Conservation (phyloP, 1,139 yeast genomes). For the Hyphopichia burtonii region DNA sequence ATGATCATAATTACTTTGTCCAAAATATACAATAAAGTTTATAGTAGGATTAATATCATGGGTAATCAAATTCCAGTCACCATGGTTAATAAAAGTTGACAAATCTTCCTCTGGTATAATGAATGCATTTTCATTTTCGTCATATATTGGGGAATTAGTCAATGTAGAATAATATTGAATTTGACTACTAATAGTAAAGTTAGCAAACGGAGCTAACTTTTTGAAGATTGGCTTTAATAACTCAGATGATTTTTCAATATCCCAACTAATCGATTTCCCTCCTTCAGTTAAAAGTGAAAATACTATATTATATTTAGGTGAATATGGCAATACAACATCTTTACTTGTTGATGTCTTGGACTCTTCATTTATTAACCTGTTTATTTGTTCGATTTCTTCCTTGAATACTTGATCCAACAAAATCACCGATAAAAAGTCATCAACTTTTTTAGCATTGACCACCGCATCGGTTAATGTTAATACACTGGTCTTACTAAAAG, state of each 20-base stretch:
- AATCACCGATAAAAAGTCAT: conserved; percentile 31
- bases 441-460: conserved; percentile 26
- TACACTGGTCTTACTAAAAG: conserved; percentile 29
- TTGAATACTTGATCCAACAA: conserved; percentile 37
- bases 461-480: conserved; percentile 27
- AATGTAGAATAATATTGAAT: conserved; percentile 65
- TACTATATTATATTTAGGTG: conserved; percentile 64
- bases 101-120: conserved; percentile 46
- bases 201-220: conserved; percentile 50
- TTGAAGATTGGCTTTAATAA: conserved; percentile 28
- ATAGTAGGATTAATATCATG: conserved; percentile 62
- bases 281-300: conserved; percentile 53
- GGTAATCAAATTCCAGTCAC: conserved; percentile 71
- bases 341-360: conserved; percentile 12
- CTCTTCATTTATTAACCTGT: conserved; percentile 10
- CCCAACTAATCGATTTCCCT: conserved; percentile 43
- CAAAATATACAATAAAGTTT: conserved; percentile 67
- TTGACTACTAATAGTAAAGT: conserved; percentile 77
- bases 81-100: conserved; percentile 71
- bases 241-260: conserved; percentile 26
- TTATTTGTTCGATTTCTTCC: conserved; percentile 31
- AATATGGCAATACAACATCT: conserved; percentile 51
- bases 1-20: conserved; percentile 40
- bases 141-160: conserved; percentile 23
- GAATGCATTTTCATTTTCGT: conserved; percentile 28